Evolutionary conservation across 257 asterid genomes (phyloP).

Genomic region (Plantago elongata): DNA sequence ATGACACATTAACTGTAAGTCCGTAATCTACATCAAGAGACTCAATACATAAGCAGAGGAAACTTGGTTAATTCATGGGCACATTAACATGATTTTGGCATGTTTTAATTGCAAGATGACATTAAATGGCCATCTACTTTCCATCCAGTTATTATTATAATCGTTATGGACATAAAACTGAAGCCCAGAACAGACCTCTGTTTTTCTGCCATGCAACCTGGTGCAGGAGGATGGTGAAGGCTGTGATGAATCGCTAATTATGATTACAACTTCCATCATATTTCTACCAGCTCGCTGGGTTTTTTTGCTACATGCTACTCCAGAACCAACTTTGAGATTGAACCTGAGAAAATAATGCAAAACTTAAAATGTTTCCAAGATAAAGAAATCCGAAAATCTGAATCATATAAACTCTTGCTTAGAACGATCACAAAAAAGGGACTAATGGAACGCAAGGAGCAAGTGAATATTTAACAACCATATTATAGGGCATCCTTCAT

Average conservation of each 20-base stretch:
- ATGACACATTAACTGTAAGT: too few relatives aligned
- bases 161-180: background rate
- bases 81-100: background rate
- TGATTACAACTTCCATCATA: constrained; percentile 68
- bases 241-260: constrained; percentile 47
- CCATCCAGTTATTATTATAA: too few relatives aligned
- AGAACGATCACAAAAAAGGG: too few relatives aligned
- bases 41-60: background rate
- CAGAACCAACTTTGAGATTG: constrained; percentile 71
- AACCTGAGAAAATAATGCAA: constrained; percentile 39
- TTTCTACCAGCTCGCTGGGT: constrained; percentile 34
- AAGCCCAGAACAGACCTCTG: constrained; percentile 59
- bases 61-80: background rate
- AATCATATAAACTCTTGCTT: too few relatives aligned
- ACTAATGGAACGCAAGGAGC: too few relatives aligned
- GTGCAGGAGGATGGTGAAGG: constrained; percentile 44
- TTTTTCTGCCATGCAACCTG: constrained; percentile 41
- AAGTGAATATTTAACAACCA: too few relatives aligned
- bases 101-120: background rate
- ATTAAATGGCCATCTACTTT: background rate
- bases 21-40: too few relatives aligned
- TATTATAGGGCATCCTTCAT: too few relatives aligned
- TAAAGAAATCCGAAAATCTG: background rate
- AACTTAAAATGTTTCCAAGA: constrained; percentile 7
- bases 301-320: constrained; percentile 47